phyloP scores from a whole-genome alignment of 345 rosid species.

The Melaleuca quinquenervia region DNA sequence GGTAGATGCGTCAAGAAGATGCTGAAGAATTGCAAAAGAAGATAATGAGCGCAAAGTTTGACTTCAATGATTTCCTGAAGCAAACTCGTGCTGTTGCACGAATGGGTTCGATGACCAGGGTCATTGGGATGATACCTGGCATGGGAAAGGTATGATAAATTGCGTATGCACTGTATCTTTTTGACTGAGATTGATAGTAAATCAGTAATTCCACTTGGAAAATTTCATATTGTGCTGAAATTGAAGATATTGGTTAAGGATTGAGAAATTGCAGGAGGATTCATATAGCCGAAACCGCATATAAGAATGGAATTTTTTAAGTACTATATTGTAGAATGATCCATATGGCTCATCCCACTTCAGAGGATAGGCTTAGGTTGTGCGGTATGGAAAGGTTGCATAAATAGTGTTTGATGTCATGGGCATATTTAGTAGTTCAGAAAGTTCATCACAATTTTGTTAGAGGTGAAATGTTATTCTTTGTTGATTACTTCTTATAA shows the following conservation, averaged over 20 bases:
- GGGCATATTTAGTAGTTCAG: neutral
- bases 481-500: neutral
- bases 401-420: neutral
- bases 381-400: neutral
- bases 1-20: slow-evolving; percentile 93
- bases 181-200: neutral
- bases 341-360: neutral
- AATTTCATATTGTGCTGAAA: neutral
- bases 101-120: slow-evolving; percentile 97
- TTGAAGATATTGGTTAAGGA: neutral
- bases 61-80: slow-evolving; percentile 92
- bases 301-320: neutral
- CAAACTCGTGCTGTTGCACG: slow-evolving; percentile 92
- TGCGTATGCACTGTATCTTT: neutral
- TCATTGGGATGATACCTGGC: slow-evolving; percentile 97
- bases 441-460: neutral
- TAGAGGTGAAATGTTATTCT: neutral
- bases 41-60: slow-evolving; percentile 94
- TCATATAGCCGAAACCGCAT: neutral
- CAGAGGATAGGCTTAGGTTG: neutral
- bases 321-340: neutral
- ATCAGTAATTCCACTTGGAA: neutral
- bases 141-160: slow-evolving; percentile 64
- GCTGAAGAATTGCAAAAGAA: slow-evolving; percentile 96
- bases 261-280: neutral